Evolutionary conservation across 164 flowering plant genomes (phyloP).

Genomic region (Vitis riparia): DNA sequence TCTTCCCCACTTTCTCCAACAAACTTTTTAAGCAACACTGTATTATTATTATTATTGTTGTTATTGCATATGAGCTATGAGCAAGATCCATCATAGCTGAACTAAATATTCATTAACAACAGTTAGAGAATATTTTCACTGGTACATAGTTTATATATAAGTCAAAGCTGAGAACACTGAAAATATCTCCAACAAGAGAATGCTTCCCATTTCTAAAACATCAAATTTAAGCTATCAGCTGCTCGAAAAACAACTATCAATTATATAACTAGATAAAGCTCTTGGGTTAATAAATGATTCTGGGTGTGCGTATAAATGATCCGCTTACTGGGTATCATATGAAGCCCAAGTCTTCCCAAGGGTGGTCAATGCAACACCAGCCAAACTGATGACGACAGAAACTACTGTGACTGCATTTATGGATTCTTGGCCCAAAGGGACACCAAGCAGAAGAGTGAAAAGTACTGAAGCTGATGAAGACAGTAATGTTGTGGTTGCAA

Average conservation of each 20-base stretch:
- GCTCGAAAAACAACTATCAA: no score
- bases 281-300: no score
- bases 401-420: background rate
- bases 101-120: no score
- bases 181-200: background rate
- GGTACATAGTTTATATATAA: background rate
- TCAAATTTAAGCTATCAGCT: no score
- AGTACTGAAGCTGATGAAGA: background rate
- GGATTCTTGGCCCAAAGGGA: background rate
- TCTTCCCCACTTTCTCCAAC: no score
- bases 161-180: background rate
- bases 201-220: background rate
- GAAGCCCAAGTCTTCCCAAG: background rate
- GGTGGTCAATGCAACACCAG: background rate
- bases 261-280: no score
- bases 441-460: conserved; percentile 2
- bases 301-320: no score
- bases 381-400: background rate
- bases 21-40: no score
- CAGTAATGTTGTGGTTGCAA: background rate
- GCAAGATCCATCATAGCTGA: no score
- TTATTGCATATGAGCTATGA: no score
- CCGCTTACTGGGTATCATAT: background rate
- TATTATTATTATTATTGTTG: no score
- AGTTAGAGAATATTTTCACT: background rate